Percentiles rank a stretch among this genome's conserved stretches.
These are phyloP conservation scores for Marchantia paleacea DNA, from an alignment of 225 moss, liverwort and hornwort genomes.

Conservation along the genomic window DNA sequence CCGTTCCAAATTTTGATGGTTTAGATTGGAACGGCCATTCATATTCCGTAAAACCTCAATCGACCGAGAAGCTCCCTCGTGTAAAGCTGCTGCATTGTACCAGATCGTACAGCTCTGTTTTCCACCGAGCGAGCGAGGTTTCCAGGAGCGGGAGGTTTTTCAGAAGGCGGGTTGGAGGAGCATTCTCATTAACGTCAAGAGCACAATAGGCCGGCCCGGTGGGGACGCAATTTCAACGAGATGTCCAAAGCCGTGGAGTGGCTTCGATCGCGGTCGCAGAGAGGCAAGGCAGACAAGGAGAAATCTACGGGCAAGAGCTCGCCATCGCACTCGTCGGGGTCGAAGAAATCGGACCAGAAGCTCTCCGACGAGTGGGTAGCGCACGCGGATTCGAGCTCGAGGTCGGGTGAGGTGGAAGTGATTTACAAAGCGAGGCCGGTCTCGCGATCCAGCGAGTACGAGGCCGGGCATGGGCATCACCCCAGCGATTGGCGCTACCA, in stretches of 20 bases:
- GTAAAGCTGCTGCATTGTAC: not conserved
- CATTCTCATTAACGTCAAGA: not conserved
- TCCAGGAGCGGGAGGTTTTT: no score
- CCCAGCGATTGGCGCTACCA: no score
- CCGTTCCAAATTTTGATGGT: no score
- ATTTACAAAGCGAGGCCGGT: not conserved
- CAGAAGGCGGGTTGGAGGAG: no score
- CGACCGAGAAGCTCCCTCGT: not conserved
- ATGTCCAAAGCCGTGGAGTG: constrained; percentile 3
- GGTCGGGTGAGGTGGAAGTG: not conserved
- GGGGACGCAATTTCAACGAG: not conserved
- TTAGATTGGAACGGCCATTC: no score
- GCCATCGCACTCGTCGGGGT: not conserved
- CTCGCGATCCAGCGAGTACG: not conserved
- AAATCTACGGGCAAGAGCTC: not conserved
- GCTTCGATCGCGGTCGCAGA: not conserved
- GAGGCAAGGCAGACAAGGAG: not conserved
- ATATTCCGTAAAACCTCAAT: not conserved
- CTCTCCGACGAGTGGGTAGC: not conserved
- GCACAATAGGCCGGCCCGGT: not conserved
- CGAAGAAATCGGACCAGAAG: not conserved
- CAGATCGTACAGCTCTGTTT: not conserved
- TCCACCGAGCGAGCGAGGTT: not conserved
- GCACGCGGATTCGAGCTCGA: constrained; percentile 1
- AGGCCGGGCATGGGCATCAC: no score